Base-by-base conservation (phyloP, 176 grass and related monocot genomes). In the Ampelocalamus luodianensis region DNA sequence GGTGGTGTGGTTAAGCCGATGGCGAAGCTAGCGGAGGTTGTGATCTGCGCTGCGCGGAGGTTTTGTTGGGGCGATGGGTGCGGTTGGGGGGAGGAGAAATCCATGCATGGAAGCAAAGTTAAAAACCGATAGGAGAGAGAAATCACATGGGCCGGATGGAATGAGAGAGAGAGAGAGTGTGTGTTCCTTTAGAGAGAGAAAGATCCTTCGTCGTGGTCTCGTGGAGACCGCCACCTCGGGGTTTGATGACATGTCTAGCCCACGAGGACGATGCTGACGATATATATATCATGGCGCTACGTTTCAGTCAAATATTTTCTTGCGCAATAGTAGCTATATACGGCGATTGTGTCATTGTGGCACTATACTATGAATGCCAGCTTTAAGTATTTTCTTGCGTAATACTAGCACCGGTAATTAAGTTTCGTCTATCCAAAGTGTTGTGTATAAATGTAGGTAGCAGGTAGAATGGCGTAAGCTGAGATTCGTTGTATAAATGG, bases 61-160 rank as follows among this genome's bases (percentile, higher is more conserved):
- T 83, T 80, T 76, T 80, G 89, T 81, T 87, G 90, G 50, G 44
- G 85, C 85, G 82, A 88, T 74, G 85, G 81, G 81, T 91, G 81
- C 76, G 81, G 82, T 88, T 86, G 78, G 55, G 67, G 66, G 42
- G 39, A 83, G 83, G 82, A 90, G 88, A 90, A 81, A 87, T 84
- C 87, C 91, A 92, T 92, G 87, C 91, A 92, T 85, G 84, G 71
- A 92, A 87, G 76, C 87, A 40, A 89, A 87, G 56, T 37, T 77
- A 86, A 78, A 80, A 83, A 84, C 62, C 22, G 55, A 70, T 22
- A 77, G 32, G 70, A 62, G 69, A 85, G 82, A 75, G 87, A 81
- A 81, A 55, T 13, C 73, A 66, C 74, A 50, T 70, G 65, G 74
- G 40, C 38, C 76, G 20, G 56, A 66, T 18, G 43, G 45, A 81